phyloP scores from a whole-genome alignment of 305 asterid genomes.

The Fraxinus sp. region DNA sequence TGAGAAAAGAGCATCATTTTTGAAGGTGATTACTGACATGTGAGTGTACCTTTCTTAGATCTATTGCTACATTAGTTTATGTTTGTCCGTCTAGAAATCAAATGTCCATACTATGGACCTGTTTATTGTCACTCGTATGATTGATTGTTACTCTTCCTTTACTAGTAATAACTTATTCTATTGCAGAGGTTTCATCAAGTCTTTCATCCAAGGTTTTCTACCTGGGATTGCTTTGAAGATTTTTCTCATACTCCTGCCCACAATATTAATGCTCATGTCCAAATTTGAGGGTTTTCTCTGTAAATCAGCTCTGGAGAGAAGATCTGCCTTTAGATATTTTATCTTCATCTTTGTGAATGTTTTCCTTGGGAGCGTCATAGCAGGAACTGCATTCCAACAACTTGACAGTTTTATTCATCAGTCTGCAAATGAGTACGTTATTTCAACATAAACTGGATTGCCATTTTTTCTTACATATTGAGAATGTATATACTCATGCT shows the following conservation, averaged over 20 bases:
- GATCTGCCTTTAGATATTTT: conserved; percentile 82
- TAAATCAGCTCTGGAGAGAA: conserved; percentile 76
- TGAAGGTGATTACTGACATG: conserved; percentile 62
- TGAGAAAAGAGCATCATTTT: conserved; percentile 63
- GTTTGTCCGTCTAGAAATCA: background rate
- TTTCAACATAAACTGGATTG: conserved; percentile 3
- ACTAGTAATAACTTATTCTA: conserved; percentile 18
- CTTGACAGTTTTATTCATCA: conserved; percentile 54
- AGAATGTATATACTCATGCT: background rate
- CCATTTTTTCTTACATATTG: conserved; percentile 1
- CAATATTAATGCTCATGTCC: conserved; percentile 86
- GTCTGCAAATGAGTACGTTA: conserved; percentile 66
- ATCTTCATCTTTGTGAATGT: conserved; percentile 80
- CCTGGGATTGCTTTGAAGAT: conserved; percentile 92
- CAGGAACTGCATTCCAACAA: conserved; percentile 88
- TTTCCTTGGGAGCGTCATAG: conserved; percentile 84
- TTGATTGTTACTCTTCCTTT: background rate
- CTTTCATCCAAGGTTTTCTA: conserved; percentile 82
- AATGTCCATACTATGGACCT: background rate
- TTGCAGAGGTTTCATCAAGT: conserved; percentile 71
- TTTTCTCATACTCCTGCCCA: conserved; percentile 77
- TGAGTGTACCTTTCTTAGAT: conserved; percentile 35
- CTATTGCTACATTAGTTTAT: background rate
- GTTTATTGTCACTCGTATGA: background rate
- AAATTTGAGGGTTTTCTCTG: conserved; percentile 78